Evolutionary conservation across 2,329 filamentous ascomycete genomes (phyloP).

Genomic region (Fusarium subtropicale): DNA sequence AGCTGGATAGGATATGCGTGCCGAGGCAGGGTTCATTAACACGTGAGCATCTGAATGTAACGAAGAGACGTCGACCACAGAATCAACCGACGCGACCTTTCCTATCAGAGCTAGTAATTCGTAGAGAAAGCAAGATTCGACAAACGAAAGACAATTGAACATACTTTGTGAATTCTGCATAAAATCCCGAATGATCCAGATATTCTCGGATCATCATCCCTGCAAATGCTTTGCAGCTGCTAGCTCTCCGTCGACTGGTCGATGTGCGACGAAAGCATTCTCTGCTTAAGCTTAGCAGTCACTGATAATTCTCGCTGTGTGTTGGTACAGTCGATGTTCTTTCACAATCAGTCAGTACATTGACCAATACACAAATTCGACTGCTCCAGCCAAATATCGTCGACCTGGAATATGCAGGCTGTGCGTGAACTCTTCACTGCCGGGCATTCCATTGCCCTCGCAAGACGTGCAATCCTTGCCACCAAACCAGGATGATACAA

Average conservation of each 20-base stretch:
- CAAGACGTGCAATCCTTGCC: no score
- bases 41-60: constrained; percentile 20
- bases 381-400: neutral
- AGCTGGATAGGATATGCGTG: constrained; percentile 17
- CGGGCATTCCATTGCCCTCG: neutral
- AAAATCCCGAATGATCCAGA: neutral
- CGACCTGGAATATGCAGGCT: rapidly evolving
- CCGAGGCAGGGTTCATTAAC: constrained; percentile 22
- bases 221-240: neutral
- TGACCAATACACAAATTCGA: rapidly evolving
- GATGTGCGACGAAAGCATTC: neutral
- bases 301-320: rapidly evolving
- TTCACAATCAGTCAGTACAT: rapidly evolving
- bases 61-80: constrained; percentile 23
- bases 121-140: neutral
- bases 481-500: neutral
- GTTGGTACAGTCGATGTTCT: rapidly evolving
- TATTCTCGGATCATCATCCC: neutral
- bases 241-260: neutral
- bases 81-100: neutral
- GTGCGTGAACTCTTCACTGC: neutral
- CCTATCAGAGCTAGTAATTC: constrained; percentile 11
- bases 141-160: neutral
- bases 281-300: neutral
- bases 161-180: neutral